Percentiles rank a stretch among this genome's conserved stretches.
Evolutionary conservation across 306 rosid species (phyloP).

Genomic region (Parietaria judaica): DNA sequence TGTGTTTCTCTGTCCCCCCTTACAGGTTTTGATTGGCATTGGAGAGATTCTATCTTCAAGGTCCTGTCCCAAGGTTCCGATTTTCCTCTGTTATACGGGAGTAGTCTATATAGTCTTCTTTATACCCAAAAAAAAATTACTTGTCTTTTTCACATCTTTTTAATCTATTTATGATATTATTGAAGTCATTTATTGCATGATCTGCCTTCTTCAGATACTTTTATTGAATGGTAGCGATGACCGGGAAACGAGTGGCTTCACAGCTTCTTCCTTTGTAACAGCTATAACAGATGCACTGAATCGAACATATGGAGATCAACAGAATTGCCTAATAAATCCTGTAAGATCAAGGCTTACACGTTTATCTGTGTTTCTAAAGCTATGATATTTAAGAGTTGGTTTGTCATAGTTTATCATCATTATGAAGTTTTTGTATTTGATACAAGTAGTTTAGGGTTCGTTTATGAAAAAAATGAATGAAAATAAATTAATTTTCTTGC

Average conservation of each 20-base stretch:
- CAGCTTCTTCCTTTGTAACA: slow-evolving; percentile 74
- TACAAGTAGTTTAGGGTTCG: neutral
- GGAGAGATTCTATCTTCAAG: slow-evolving; percentile 85
- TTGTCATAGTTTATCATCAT: too few relatives aligned
- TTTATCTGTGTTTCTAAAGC: too few relatives aligned
- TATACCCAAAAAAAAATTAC: neutral
- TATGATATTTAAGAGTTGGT: too few relatives aligned
- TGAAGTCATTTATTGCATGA: slow-evolving; percentile 1
- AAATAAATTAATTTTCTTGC: slow-evolving; percentile 25
- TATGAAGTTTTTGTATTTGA: too few relatives aligned
- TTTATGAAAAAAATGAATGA: neutral
- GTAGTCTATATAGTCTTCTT: too few relatives aligned
- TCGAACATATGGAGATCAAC: slow-evolving; percentile 66
- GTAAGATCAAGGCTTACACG: slow-evolving; percentile 25
- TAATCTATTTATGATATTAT: neutral
- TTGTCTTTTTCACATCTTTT: neutral
- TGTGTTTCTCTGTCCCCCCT: neutral
- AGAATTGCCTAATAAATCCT: slow-evolving; percentile 46
- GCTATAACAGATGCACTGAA: slow-evolving; percentile 83
- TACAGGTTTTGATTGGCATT: slow-evolving; percentile 73
- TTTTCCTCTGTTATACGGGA: slow-evolving; percentile 7
- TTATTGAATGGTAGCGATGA: slow-evolving; percentile 67
- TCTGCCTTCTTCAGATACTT: slow-evolving; percentile 43
- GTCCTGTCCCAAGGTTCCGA: slow-evolving; percentile 77
- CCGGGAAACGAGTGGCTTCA: slow-evolving; percentile 75